A percentile compares a stretch with the other conserved stretches of the same genome.
phyloP scores from a whole-genome alignment of 169 alveolate species.

The Eimeria necatrix region DNA sequence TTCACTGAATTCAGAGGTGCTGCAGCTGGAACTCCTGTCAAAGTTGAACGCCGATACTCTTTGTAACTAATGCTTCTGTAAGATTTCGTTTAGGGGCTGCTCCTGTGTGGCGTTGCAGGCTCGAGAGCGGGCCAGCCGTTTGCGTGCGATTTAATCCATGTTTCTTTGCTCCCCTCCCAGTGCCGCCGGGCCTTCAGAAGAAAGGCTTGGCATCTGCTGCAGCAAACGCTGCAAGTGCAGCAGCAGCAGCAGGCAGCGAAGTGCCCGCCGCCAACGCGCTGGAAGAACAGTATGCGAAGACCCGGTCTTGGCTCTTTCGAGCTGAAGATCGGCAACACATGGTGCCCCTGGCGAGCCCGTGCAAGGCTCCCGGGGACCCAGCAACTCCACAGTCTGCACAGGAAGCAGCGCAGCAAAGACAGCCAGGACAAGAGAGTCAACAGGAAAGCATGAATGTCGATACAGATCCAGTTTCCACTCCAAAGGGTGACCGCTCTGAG shows the following conservation, averaged over 20 bases:
- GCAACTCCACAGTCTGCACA: neutral
- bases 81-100: too few relatives aligned
- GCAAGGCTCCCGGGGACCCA: neutral
- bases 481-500: constrained; percentile 66
- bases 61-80: too few relatives aligned
- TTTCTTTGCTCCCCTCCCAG: neutral
- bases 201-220: neutral
- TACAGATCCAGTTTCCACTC: neutral
- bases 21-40: neutral
- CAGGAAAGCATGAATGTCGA: neutral
- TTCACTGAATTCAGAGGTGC: neutral
- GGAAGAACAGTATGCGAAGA: neutral
- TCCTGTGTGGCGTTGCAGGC: neutral
- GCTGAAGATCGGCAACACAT: neutral
- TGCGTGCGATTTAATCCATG: constrained; percentile 37
- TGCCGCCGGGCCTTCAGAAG: neutral
- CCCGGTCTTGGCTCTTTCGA: constrained; percentile 41
- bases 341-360: neutral
- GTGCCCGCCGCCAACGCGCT: neutral
- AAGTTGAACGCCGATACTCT: too few relatives aligned
- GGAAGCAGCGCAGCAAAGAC: neutral
- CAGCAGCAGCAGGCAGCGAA: neutral
- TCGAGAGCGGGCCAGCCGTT: constrained; percentile 10
- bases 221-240: neutral
- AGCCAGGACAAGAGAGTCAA: neutral